Conservation (phyloP, 495 filamentous ascomycete species). For the Wilcoxina mikolae region DNA sequence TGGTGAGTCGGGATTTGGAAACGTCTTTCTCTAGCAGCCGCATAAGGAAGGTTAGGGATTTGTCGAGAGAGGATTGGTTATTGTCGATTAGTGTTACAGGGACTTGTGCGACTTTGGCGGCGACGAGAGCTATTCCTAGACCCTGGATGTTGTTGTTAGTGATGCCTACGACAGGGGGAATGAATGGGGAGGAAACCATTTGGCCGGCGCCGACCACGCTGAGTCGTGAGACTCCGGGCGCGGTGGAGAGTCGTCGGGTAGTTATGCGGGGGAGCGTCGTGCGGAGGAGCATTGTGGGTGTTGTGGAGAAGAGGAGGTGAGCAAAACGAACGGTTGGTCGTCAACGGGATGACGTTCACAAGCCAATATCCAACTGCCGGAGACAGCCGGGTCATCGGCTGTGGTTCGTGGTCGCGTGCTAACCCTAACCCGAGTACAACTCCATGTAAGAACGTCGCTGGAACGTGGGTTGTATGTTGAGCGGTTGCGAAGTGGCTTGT, state of each 20-base stretch:
- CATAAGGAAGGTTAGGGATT: conserved; percentile 74
- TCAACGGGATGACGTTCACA: background rate
- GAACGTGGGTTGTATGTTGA: no score
- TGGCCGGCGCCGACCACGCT: conserved; percentile 83
- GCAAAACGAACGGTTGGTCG: background rate
- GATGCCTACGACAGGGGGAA: background rate
- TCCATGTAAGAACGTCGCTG: no score
- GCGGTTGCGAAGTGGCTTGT: no score
- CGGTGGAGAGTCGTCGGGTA: background rate
- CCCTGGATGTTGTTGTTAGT: conserved; percentile 46
- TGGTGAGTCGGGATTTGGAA: conserved; percentile 63
- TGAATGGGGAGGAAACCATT: conserved; percentile 48
- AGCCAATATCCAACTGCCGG: background rate
- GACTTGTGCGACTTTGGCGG: conserved; percentile 67
- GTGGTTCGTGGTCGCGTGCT: no score
- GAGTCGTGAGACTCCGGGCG: background rate
- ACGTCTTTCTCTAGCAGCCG: conserved; percentile 78
- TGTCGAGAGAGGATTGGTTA: conserved; percentile 75
- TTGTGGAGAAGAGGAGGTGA: background rate
- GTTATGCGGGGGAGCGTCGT: background rate
- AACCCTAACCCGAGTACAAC: no score
- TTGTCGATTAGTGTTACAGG: conserved; percentile 79
- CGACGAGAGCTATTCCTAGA: conserved; percentile 89
- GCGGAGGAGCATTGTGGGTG: background rate
- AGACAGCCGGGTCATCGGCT: background rate